Evolutionary conservation across 1,284 basidiomycete species (phyloP), one percentile per base, ranked within the genome.

Genomic region (Cutaneotrichosporon spelunceum): DNA sequence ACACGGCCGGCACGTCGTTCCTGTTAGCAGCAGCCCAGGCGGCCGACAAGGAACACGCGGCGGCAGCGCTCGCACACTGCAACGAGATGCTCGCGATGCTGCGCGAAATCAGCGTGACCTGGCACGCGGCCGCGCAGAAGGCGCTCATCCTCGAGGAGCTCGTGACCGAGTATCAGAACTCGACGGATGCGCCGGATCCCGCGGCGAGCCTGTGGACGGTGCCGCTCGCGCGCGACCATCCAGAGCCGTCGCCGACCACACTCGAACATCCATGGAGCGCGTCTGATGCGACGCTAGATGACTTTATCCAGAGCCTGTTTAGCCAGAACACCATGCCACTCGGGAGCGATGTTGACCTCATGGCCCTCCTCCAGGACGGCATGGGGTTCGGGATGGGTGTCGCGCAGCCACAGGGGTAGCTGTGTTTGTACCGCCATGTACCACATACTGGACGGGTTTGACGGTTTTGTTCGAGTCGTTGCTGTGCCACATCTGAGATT

Each of bases 1-100:
- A 87, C 72, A 83, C 84, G 8, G 85, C 87, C 0, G 87, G 86
- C n/a, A 88, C 86, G 1, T 52, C 58, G 19, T 63, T 66, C 42
- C 56, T 66, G 1, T 48, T 66, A 11, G 61, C 64, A 0, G 64
- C 64, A 0, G 61, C 61, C 3, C 64, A 66, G 42, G 61, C 64
- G 0, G 30, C 45, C 0, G n/a, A 14, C 10, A 34, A 55, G 1
- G 34, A 42, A 1, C 64, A 66, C 14, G 53, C 48, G 2, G 44
- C 55, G 0, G 58, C 56, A 2, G 53, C 59, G 0, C 34, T 66
- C 8, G 49, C 57, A 1, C 60, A 62, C 26, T 59, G 58, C 2
- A 48, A 56, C 30, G n/a, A 34, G 24, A 60, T 56, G 26, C 56
- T 66, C 3, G 50, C 30, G 0, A 58, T 60, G 24, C 59, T 66